Conservation (phyloP, 148 eudicot species). For the Amaranthus cruentus region DNA sequence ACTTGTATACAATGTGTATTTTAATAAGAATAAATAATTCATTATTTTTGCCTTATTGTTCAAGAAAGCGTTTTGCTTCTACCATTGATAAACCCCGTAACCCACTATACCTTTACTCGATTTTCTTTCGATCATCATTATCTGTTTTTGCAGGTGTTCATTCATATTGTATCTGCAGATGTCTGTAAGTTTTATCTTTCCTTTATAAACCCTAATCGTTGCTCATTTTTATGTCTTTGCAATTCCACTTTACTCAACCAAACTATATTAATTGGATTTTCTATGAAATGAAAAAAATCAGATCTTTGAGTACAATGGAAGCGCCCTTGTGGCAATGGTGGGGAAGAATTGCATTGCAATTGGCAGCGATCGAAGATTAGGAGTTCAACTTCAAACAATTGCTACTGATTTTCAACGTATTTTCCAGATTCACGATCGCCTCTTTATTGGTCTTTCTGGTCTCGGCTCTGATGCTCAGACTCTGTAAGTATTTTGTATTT, state of each 20-base stretch:
- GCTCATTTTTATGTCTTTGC: too few relatives aligned
- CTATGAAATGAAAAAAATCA: conserved; percentile 12
- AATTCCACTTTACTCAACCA: too few relatives aligned
- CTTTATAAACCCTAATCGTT: conserved; percentile 2
- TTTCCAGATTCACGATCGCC: conserved; percentile 58
- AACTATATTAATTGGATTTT: neutral
- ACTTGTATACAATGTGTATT: too few relatives aligned
- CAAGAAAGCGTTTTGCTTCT: too few relatives aligned
- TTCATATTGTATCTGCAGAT: neutral
- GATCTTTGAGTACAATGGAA: conserved; percentile 99
- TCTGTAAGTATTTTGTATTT: conserved; percentile 37
- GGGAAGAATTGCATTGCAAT: conserved; percentile 94
- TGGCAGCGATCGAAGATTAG: conserved; percentile 86
- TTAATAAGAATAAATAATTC: too few relatives aligned
- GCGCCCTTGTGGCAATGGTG: conserved; percentile 93
- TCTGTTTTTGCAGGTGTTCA: too few relatives aligned
- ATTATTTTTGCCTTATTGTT: too few relatives aligned
- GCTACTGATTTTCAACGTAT: conserved; percentile 94
- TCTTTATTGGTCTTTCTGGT: conserved; percentile 85
- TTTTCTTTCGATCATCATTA: too few relatives aligned
- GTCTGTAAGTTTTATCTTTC: conserved; percentile 15
- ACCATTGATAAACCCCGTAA: too few relatives aligned
- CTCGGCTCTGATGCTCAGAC: conserved; percentile 84
- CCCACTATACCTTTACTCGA: too few relatives aligned
- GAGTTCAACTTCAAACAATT: conserved; percentile 88